phyloP scores from a whole-genome alignment of 2,329 filamentous ascomycete species.

The Aspergillus melleus region DNA sequence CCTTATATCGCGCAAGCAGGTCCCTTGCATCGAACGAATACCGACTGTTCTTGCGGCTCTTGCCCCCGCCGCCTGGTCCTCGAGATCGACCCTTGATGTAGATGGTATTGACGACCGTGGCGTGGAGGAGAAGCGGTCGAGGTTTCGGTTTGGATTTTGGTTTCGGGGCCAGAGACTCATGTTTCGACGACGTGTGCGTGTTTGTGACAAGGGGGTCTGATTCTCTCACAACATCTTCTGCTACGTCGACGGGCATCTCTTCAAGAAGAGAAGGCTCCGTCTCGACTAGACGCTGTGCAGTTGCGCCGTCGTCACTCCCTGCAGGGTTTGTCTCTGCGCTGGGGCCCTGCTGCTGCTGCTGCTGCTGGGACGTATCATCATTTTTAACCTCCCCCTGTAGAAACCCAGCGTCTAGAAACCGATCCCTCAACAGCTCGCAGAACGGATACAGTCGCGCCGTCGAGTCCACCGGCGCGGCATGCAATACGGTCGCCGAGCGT shows the following conservation, averaged over 20 bases:
- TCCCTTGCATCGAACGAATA: constrained; percentile 51
- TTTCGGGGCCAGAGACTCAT: constrained; percentile 16
- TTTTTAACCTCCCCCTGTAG: constrained; percentile 32
- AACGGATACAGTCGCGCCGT: constrained; percentile 45
- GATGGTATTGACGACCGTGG: constrained; percentile 82
- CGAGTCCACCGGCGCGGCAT: constrained; percentile 40
- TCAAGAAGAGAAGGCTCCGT: constrained; percentile 9
- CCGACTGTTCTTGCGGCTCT: constrained; percentile 18
- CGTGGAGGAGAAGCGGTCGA: constrained; percentile 72
- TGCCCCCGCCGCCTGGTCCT: constrained; percentile 5
- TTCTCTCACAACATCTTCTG: constrained; percentile 3
- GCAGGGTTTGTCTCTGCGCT: background rate
- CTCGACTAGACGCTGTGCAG: constrained; percentile 2
- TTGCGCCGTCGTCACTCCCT: background rate
- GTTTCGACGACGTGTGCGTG: constrained; percentile 6
- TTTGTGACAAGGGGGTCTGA: background rate
- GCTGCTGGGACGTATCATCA: constrained; percentile 2
- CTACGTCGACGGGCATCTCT: constrained; percentile 9
- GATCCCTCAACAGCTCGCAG: constrained; percentile 40
- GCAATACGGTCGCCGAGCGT: constrained; percentile 40
- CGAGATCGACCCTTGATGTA: constrained; percentile 53
- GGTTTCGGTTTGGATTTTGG: constrained; percentile 24
- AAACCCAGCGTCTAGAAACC: constrained; percentile 47
- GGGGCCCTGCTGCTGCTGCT: background rate
- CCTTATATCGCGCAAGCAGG: constrained; percentile 32